phyloP scores from a whole-genome alignment of 495 filamentous ascomycete species.

The Tuber umbilicatum region DNA sequence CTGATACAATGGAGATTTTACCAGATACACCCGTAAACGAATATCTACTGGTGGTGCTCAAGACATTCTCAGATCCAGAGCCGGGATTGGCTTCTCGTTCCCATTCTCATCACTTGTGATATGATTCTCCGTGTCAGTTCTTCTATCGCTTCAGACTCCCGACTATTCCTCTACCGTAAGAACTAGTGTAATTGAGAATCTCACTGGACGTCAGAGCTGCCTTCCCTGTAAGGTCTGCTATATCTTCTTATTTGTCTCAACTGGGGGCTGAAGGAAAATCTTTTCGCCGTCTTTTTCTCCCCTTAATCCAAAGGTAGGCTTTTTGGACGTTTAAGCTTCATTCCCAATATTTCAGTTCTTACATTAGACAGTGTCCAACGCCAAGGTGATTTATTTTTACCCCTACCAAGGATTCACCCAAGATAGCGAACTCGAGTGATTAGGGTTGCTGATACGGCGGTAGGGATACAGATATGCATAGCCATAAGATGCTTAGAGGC shows the following conservation, averaged over 20 bases:
- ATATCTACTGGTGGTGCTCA: not conserved
- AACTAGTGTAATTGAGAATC: no score
- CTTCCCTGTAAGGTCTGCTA: no score
- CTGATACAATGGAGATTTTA: not conserved
- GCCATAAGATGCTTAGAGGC: not conserved
- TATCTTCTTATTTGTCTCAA: no score
- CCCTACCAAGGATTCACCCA: not conserved
- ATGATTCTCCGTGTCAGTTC: not conserved
- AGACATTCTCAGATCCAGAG: not conserved
- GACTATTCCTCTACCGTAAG: no score
- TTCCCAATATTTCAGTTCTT: no score
- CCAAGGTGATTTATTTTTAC: not conserved
- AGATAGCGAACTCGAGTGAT: not conserved
- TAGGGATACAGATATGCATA: not conserved
- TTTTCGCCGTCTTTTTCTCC: no score
- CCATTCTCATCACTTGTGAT: not conserved
- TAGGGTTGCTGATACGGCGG: not conserved
- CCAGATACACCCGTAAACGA: not conserved
- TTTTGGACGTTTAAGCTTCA: no score
- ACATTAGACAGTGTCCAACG: not conserved
- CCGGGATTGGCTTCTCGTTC: not conserved
- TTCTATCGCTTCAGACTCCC: not conserved
- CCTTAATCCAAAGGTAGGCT: no score
- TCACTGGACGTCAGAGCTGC: no score
- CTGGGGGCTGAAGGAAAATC: no score